Base-by-base conservation (phyloP, 2,329 filamentous ascomycete genomes). In the Trichophyton schoenleinii region DNA sequence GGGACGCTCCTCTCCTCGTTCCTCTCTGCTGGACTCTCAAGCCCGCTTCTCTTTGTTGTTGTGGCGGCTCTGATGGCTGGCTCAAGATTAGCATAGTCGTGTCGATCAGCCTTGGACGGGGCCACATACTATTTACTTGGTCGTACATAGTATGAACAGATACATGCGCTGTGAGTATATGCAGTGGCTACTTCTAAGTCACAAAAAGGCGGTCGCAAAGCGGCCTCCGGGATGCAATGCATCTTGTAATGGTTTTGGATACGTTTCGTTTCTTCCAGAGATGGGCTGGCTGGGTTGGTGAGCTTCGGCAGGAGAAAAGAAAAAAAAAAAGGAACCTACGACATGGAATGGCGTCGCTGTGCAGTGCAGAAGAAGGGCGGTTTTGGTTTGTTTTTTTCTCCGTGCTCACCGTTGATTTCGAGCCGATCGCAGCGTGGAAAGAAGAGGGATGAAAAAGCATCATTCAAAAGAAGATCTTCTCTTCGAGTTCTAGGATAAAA, bases 91-190 rank as follows among this genome's bases (percentile, higher is more conserved):
- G n/a, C 31, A 55, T 55, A 55, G 52, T 55, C 13, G 7, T 36
- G 52, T 55, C 52, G 52, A 55, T 55, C 52, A 36, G 28, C 15
- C 46, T 36, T 55, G 28, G 41, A 4, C 31, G 31, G 52, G 52
- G 52, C 31, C 52, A 55, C 52, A 55, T 55, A 55, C 49, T 49
- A 49, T 49, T 55, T 55, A 55, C 49, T 55, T 34, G 15, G 28
- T 36, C n/a, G 49, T 36, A 55, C 31, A 55, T 55, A 55, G 49
- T 55, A 55, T 55, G 49, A 11, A 31, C 15, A 13, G 8, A 55
- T 36, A 36, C 28, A 34, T 34, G 13, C 34, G 34, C 34, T 28
- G 48, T n/a, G n/a, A n/a, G n/a, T 53, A 34, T 36, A 55, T 55
- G 28, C 49, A 36, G 28, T 18, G 20, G 25, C 11, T 55, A 20